These are phyloP conservation scores for Psophocarpus tetragonolobus DNA, from an alignment of 306 rosid genomes.

Conservation along the genomic window DNA sequence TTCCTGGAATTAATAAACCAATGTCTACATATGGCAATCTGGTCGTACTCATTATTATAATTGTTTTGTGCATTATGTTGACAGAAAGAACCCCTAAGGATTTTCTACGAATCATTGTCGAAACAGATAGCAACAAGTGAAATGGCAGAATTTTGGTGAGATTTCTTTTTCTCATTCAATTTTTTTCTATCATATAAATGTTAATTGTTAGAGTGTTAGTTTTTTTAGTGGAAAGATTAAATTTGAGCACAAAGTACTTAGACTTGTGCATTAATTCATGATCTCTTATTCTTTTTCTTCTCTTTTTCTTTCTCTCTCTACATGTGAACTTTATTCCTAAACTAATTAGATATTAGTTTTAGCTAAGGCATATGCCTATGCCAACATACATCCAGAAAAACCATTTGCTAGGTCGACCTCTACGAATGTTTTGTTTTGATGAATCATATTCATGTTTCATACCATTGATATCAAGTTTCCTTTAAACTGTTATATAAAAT, in stretches of 20 bases:
- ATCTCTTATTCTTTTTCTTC: no score
- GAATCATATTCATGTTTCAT: background rate
- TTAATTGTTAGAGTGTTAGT: no score
- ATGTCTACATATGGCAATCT: conserved; percentile 25
- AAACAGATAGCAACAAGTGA: conserved; percentile 89
- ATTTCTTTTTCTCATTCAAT: conserved; percentile 15
- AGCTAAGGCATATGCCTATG: background rate
- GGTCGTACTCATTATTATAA: conserved; percentile 6
- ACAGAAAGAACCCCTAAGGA: conserved; percentile 95
- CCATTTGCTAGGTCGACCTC: background rate
- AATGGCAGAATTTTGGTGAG: conserved; percentile 92
- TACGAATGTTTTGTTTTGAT: background rate
- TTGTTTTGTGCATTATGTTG: conserved; percentile 31
- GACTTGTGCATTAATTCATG: background rate
- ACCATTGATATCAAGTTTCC: background rate
- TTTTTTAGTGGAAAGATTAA: no score
- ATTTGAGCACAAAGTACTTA: background rate
- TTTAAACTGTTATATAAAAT: background rate
- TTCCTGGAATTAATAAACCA: conserved; percentile 20
- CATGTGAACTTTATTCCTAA: no score
- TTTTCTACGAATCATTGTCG: conserved; percentile 84
- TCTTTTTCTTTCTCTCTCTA: no score
- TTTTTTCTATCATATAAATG: no score
- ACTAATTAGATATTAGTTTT: background rate
- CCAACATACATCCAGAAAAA: background rate